phyloP scores from a whole-genome alignment of 371 early-diverging fungal genomes.

The Actinomortierella wolfii region DNA sequence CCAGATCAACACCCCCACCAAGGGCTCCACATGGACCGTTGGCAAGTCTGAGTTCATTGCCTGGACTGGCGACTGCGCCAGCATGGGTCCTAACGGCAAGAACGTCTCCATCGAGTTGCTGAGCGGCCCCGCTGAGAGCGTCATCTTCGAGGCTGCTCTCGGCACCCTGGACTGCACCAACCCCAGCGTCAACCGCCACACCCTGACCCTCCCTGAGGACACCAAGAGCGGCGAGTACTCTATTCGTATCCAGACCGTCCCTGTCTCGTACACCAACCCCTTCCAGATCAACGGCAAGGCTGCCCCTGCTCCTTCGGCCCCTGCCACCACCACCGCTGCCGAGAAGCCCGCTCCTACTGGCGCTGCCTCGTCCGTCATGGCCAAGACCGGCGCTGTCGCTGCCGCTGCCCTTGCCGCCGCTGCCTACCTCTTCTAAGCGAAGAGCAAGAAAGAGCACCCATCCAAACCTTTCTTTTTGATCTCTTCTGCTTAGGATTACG shows the following conservation, averaged over 20 bases:
- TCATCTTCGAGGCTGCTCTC: slow-evolving; percentile 17
- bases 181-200: neutral
- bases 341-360: slow-evolving; percentile 5
- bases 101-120: slow-evolving; percentile 22
- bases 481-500: no score
- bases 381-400: slow-evolving; percentile 6
- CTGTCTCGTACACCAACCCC: slow-evolving; percentile 20
- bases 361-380: slow-evolving; percentile 5
- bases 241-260: slow-evolving; percentile 19
- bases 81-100: slow-evolving; percentile 18
- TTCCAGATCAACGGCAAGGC: slow-evolving; percentile 19
- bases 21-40: slow-evolving; percentile 15
- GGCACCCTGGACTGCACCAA: slow-evolving; percentile 26
- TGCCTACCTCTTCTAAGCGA: slow-evolving; percentile 4
- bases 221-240: slow-evolving; percentile 15
- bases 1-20: slow-evolving; percentile 28
- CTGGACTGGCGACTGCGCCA: slow-evolving; percentile 39
- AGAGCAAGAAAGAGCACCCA: no score
- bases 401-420: slow-evolving; percentile 14
- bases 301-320: slow-evolving; percentile 6
- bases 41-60: slow-evolving; percentile 30
- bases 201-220: slow-evolving; percentile 5
- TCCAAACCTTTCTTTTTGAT: no score
- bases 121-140: slow-evolving; percentile 8
- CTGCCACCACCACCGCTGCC: slow-evolving; percentile 11